Evolutionary conservation across 164 flowering plant genomes (phyloP).

Genomic region (Nymphaea thermarum): DNA sequence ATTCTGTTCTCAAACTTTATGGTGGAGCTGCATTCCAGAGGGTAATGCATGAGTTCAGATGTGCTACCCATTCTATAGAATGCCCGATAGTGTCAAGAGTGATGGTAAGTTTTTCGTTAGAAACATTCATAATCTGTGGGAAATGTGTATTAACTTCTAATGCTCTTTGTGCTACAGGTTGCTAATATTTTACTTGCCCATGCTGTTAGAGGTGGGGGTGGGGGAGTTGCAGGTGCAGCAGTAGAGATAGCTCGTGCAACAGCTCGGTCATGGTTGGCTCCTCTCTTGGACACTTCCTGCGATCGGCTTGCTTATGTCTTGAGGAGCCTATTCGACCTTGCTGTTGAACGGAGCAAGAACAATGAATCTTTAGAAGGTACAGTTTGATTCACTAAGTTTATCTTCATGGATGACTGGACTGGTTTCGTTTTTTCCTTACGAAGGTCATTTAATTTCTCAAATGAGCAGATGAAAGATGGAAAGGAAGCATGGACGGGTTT

Average conservation of each 20-base stretch:
- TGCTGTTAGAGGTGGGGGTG: slow-evolving; percentile 81
- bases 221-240: slow-evolving; percentile 74
- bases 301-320: slow-evolving; percentile 94
- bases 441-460: not conserved
- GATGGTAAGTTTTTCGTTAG: slow-evolving; percentile 36
- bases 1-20: slow-evolving; percentile 81
- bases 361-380: slow-evolving; percentile 24
- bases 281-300: slow-evolving; percentile 89
- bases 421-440: not conserved
- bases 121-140: not conserved
- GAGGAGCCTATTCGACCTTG: slow-evolving; percentile 76
- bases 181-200: slow-evolving; percentile 97
- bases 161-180: slow-evolving; percentile 36
- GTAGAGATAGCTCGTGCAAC: slow-evolving; percentile 97
- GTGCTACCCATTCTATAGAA: slow-evolving; percentile 91
- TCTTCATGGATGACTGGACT: not conserved
- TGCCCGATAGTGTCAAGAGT: slow-evolving; percentile 90
- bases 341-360: slow-evolving; percentile 56
- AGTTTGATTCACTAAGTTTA: not conserved
- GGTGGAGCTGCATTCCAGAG: slow-evolving; percentile 99
- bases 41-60: slow-evolving; percentile 87
- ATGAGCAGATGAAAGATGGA: slow-evolving; percentile 40
- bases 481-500: slow-evolving; percentile 77
- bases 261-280: slow-evolving; percentile 91
- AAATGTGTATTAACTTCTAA: not conserved